phyloP scores from a whole-genome alignment of 805 yeast species.

The Candida namnaoensis region DNA sequence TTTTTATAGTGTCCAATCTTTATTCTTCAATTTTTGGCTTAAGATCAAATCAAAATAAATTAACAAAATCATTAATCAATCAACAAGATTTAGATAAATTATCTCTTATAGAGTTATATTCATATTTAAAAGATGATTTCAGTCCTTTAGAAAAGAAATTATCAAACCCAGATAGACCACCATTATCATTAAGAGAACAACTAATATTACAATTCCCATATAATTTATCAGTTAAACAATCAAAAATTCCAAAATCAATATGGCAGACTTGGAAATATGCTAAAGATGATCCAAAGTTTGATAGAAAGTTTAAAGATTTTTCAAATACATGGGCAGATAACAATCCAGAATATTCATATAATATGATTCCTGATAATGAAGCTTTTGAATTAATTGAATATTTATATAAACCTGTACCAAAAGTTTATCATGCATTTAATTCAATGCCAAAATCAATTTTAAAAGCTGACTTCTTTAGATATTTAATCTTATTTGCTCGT shows the following conservation, averaged over 20 bases:
- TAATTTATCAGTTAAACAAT: constrained; percentile 30
- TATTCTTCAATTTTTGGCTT: not conserved
- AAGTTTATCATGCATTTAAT: constrained; percentile 65
- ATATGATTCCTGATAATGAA: constrained; percentile 62
- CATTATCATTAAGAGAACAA: constrained; percentile 38
- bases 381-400: constrained; percentile 47
- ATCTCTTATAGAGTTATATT: not conserved
- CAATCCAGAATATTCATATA: constrained; percentile 62
- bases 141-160: too few relatives aligned
- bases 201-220: constrained; percentile 71
- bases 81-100: not conserved
- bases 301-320: constrained; percentile 37
- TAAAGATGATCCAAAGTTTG: constrained; percentile 46
- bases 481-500: constrained; percentile 75
- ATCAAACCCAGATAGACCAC: not conserved
- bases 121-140: not conserved
- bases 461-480: constrained; percentile 91
- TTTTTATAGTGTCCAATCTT: not conserved
- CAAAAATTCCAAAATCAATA: constrained; percentile 65
- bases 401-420: constrained; percentile 65
- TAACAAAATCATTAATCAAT: not conserved
- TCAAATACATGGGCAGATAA: constrained; percentile 55
- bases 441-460: constrained; percentile 73
- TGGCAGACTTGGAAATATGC: constrained; percentile 95
- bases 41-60: not conserved